Conservation (phyloP, 345 rosid species). For the Iberis pinnata region DNA sequence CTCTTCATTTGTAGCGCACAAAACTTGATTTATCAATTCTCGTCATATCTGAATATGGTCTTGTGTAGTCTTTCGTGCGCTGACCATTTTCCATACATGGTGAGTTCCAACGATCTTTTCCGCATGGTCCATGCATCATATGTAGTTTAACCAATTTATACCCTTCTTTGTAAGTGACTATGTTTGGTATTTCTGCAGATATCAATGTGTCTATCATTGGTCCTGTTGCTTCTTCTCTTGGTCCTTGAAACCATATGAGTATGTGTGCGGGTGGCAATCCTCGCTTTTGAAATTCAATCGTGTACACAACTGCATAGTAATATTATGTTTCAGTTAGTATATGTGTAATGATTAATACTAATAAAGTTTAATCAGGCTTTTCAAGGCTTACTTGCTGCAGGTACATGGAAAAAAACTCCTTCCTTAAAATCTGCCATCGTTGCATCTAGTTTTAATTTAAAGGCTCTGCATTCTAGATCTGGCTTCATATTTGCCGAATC, state of each 20-base stretch:
- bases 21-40: background rate
- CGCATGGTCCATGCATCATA: conserved; percentile 7
- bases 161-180: no score
- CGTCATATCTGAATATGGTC: background rate
- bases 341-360: no score
- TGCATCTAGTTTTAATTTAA: background rate
- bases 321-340: no score
- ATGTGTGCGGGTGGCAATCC: background rate
- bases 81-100: background rate
- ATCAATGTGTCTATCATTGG: background rate
- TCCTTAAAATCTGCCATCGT: background rate
- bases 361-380: no score
- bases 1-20: background rate
- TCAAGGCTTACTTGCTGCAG: background rate
- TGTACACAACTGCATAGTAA: background rate
- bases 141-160: background rate
- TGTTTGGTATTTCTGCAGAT: background rate
- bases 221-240: background rate
- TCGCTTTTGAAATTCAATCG: background rate
- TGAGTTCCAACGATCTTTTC: background rate
- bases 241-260: background rate
- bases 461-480: background rate
- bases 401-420: background rate
- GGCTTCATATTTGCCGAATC: background rate
- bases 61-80: background rate